Evolutionary conservation across 2,329 filamentous ascomycete species (phyloP), one percentile per base, ranked within the genome.

Genomic region (Epichloe typhina): DNA sequence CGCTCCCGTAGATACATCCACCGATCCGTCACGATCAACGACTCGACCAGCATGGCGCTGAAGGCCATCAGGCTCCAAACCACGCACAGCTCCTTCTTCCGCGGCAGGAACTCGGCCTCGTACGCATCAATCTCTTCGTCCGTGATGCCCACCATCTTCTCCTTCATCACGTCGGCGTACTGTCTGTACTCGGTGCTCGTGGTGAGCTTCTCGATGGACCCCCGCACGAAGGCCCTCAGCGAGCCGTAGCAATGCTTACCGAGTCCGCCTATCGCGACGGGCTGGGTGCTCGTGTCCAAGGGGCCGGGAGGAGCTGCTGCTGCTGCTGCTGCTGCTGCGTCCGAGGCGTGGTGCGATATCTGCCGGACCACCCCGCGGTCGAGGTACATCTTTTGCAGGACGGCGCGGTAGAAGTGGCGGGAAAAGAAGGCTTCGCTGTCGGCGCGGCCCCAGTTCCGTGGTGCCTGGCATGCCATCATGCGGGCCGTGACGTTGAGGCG

Each of bases 391-490:
- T 85, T 85, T 66, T 98, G 93, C 21, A 97, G 72, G 0, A 97
- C 74, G 0, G 93, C 88, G 43, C 93, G 86, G 71, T 85, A 98
- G 67, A 93, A 95, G 66, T 98, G 93, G 0, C 91, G 79, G 0
- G 83, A 88, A 71, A 98, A 97, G 70, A 97, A 98, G 7, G 73
- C 75, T 48, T 89, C 84, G 63, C 87, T 94, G 54, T 95, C 90
- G 31, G 76, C 72, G 23, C 74, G 72, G 2, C 85, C 86, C 93
- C 93, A 98, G 70, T 98, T 98, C 53, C 83, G 76, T 1, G 93
- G 90, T 7, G 93, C 93, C 69, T 98, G 93, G 47, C 94, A 90
- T 3, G 91, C 91, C 91, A 97, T 96, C 85, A 95, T 95, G 43
- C 93, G 81, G 1, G 93, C 89, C 4, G 93, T 98, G 62, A 97